Percentiles rank a stretch among this genome's conserved stretches.
These are phyloP conservation scores for Saturnispora serradocipensis DNA, from an alignment of 805 yeast species.

Conservation along the genomic window DNA sequence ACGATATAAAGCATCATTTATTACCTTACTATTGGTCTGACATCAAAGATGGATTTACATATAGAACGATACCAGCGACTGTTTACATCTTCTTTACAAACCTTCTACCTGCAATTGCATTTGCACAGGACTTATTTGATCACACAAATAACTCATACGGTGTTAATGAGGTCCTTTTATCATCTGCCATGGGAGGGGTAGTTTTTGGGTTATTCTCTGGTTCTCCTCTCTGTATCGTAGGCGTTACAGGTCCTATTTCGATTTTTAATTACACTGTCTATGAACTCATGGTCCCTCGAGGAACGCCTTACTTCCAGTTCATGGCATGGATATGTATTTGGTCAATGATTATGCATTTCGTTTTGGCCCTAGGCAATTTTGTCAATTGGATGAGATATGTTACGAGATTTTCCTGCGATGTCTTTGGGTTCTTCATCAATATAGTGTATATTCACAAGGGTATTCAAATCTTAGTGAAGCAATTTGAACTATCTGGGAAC, in stretches of 20 bases:
- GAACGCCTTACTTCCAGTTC: slow-evolving; percentile 63
- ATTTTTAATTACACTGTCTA: slow-evolving; percentile 89
- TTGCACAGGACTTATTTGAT: slow-evolving; percentile 96
- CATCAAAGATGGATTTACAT: slow-evolving; percentile 74
- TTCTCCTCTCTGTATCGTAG: slow-evolving; percentile 90
- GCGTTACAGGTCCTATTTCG: slow-evolving; percentile 93
- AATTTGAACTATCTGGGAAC: slow-evolving; percentile 40
- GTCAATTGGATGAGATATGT: slow-evolving; percentile 62
- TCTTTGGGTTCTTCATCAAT: slow-evolving; percentile 86
- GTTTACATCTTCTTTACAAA: slow-evolving; percentile 83
- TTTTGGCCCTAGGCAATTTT: slow-evolving; percentile 60
- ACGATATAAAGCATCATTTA: slow-evolving; percentile 39
- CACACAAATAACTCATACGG: slow-evolving; percentile 83
- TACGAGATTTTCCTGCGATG: slow-evolving; percentile 80
- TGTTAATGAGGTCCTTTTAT: slow-evolving; percentile 76
- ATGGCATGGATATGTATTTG: slow-evolving; percentile 95
- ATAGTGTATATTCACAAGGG: slow-evolving; percentile 87
- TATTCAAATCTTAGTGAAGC: slow-evolving; percentile 66
- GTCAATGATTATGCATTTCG: slow-evolving; percentile 75
- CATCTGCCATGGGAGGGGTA: slow-evolving; percentile 83
- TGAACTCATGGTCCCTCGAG: slow-evolving; percentile 50
- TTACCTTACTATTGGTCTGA: slow-evolving; percentile 68
- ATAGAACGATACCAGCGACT: slow-evolving; percentile 80
- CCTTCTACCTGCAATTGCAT: slow-evolving; percentile 85
- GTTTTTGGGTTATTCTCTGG: slow-evolving; percentile 82